These are phyloP conservation scores for Cotoneaster glaucophyllus DNA, from an alignment of 306 rosid genomes.

Conservation along the genomic window DNA sequence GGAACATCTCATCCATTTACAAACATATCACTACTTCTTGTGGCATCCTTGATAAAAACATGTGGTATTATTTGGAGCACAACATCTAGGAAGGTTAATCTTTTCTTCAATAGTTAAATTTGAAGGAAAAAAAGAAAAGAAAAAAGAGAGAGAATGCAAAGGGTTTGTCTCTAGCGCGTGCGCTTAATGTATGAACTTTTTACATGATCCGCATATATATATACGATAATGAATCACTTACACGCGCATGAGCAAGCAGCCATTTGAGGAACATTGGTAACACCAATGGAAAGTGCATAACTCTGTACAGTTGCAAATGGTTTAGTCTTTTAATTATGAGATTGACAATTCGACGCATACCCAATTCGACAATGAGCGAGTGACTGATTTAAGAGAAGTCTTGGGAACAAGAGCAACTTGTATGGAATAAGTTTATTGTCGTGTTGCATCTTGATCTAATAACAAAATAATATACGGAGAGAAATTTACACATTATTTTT, in stretches of 20 bases:
- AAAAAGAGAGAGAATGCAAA: too few relatives aligned
- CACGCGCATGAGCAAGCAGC: rapidly evolving
- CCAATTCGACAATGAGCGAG: neutral
- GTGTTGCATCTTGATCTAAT: too few relatives aligned
- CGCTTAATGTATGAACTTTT: too few relatives aligned
- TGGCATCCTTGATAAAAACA: neutral
- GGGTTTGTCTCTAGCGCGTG: neutral
- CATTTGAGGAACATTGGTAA: too few relatives aligned
- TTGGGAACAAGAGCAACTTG: neutral
- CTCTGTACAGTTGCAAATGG: too few relatives aligned
- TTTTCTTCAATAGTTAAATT: too few relatives aligned
- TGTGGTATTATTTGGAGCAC: neutral
- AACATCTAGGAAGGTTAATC: neutral
- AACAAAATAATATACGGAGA: rapidly evolving
- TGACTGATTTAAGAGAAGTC: neutral
- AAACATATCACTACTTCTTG: neutral
- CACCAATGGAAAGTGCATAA: too few relatives aligned
- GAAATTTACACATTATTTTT: too few relatives aligned
- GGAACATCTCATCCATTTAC: neutral
- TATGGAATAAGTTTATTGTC: too few relatives aligned
- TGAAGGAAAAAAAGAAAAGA: too few relatives aligned
- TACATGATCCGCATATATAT: too few relatives aligned
- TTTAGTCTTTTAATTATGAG: neutral
- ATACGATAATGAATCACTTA: neutral
- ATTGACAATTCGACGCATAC: neutral